Percentiles rank a stretch among this genome's conserved stretches.
These are phyloP conservation scores for Globisporangium sylvaticum DNA, from an alignment of 352 stramenopile genomes.

Conservation along the genomic window DNA sequence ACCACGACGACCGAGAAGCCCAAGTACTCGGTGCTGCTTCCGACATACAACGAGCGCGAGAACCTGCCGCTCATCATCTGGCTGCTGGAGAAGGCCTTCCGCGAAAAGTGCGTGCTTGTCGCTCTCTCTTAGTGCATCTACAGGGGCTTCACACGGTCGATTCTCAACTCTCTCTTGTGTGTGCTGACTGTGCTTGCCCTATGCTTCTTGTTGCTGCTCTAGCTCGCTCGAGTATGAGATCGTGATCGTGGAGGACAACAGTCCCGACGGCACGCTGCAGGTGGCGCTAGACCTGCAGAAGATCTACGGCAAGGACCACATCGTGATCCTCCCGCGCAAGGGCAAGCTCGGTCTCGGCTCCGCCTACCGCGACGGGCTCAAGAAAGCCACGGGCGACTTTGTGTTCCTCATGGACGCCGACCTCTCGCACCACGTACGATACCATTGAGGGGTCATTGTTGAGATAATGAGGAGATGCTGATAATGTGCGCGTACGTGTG, in stretches of 20 bases:
- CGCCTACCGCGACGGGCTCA: slow-evolving; percentile 96
- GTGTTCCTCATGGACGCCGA: slow-evolving; percentile 99
- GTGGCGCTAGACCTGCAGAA: slow-evolving; percentile 90
- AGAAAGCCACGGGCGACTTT: slow-evolving; percentile 88
- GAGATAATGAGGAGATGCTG: not conserved
- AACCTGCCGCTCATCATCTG: slow-evolving; percentile 98
- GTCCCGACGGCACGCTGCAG: slow-evolving; percentile 94
- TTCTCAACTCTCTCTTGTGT: not conserved
- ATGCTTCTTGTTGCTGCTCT: not conserved
- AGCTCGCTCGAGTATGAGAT: slow-evolving; percentile 94
- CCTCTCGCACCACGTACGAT: slow-evolving; percentile 93
- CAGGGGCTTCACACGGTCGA: not conserved
- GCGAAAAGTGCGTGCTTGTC: slow-evolving; percentile 62
- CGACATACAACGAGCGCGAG: slow-evolving; percentile 98
- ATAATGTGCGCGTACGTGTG: not conserved
- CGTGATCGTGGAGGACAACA: slow-evolving; percentile 98
- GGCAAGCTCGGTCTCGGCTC: slow-evolving; percentile 96
- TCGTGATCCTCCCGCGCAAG: slow-evolving; percentile 92
- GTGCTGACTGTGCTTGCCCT: not conserved
- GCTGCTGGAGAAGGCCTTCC: slow-evolving; percentile 94
- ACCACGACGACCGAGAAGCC: slow-evolving; percentile 2
- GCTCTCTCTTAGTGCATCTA: slow-evolving; percentile 6
- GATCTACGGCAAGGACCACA: slow-evolving; percentile 88
- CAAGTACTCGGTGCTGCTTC: slow-evolving; percentile 95
- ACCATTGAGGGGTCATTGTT: not conserved